Percentiles rank a stretch among this genome's conserved stretches.
Conservation (phyloP, 163 green algal species). For the Scenedesmus sp. region DNA sequence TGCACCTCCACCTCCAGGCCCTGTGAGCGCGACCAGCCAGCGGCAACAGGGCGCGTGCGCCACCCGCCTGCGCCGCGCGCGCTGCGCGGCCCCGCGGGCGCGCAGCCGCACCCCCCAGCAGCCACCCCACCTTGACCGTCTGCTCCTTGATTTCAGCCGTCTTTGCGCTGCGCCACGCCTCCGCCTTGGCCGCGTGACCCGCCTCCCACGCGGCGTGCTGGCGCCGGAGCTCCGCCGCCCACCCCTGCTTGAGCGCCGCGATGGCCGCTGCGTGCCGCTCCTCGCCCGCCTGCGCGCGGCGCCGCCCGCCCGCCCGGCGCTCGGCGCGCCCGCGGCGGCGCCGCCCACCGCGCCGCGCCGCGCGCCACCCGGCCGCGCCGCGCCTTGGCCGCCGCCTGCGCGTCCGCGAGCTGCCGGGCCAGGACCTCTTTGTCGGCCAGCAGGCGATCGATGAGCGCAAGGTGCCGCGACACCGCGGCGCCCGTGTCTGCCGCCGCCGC, state of each 20-base stretch:
- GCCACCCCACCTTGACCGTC: slow-evolving; percentile 65
- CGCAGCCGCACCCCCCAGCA: no score
- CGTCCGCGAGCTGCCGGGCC: slow-evolving; percentile 46
- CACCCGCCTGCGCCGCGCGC: no score
- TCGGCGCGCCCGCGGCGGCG: no score
- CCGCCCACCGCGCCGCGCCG: no score
- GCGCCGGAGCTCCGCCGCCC: slow-evolving; percentile 67
- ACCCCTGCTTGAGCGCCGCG: slow-evolving; percentile 66
- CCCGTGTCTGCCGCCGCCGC: slow-evolving; percentile 65
- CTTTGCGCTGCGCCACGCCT: slow-evolving; percentile 77
- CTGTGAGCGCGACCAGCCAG: background rate
- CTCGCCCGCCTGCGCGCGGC: slow-evolving; percentile 39
- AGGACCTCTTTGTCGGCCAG: slow-evolving; percentile 81
- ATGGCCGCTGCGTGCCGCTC: slow-evolving; percentile 51
- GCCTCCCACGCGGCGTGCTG: slow-evolving; percentile 77
- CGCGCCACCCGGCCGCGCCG: no score
- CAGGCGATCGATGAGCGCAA: slow-evolving; percentile 76
- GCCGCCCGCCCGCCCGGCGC: background rate
- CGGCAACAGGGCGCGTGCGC: no score
- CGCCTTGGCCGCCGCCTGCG: slow-evolving; percentile 57
- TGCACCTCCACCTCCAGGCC: slow-evolving; percentile 76
- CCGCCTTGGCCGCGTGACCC: slow-evolving; percentile 61
- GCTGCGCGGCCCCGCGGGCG: no score
- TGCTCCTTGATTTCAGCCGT: slow-evolving; percentile 79
- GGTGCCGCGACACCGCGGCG: slow-evolving; percentile 58